A percentile compares a stretch with the other conserved stretches of the same genome.
These are phyloP conservation scores for California macrophylla DNA, from an alignment of 441 rosid species.

Conservation along the genomic window DNA sequence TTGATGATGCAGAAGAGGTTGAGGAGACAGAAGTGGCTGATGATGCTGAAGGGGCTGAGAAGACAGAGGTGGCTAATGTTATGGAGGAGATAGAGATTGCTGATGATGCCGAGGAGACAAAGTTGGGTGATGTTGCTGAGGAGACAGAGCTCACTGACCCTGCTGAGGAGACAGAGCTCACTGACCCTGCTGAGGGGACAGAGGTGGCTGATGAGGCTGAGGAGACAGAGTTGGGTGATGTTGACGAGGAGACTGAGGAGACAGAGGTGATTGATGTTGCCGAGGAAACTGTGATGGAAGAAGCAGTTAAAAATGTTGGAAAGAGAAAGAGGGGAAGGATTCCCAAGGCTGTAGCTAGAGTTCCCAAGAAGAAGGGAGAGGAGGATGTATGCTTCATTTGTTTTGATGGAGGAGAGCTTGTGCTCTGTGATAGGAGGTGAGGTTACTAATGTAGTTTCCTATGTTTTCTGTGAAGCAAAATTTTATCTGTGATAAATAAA, in stretches of 20 bases:
- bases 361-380: constrained; percentile 57
- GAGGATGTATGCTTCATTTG: constrained; percentile 98
- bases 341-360: constrained; percentile 32
- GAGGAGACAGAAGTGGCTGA: constrained; percentile 10
- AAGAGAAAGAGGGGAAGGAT: constrained; percentile 71
- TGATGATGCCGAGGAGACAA: constrained; percentile 16
- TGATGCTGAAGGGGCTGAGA: not conserved
- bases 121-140: constrained; percentile 20
- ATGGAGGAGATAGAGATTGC: constrained; percentile 9
- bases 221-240: not conserved
- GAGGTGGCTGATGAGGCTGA: constrained; percentile 9
- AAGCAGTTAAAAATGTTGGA: constrained; percentile 37
- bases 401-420: constrained; percentile 91
- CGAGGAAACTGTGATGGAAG: constrained; percentile 32
- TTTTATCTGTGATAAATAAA: not conserved
- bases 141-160: constrained; percentile 1
- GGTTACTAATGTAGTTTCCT: constrained; percentile 4
- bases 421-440: constrained; percentile 95
- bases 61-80: constrained; percentile 3
- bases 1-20: not conserved
- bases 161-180: not conserved
- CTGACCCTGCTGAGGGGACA: constrained; percentile 9
- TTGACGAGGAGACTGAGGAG: not conserved
- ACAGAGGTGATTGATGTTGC: constrained; percentile 4
- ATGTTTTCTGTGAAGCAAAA: not conserved